Evolutionary conservation across 176 grass and related monocot genomes (phyloP), one percentile per base, ranked within the genome.

Genomic region (Ensete glaucum): DNA sequence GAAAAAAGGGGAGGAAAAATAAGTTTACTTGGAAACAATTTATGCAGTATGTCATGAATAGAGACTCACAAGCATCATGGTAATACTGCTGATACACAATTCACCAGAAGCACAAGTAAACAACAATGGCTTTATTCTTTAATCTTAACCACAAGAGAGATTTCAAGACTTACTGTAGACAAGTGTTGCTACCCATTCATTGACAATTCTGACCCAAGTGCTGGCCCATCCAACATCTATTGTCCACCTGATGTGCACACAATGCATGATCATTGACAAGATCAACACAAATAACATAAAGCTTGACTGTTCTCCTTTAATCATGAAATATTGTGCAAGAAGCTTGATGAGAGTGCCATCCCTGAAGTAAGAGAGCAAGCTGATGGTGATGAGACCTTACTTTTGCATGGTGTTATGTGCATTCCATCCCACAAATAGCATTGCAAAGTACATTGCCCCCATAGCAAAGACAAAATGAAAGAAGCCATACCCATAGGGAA

Each of bases 391-490:
- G 9, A 79, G 16, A 62, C 54, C 77, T 74, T 86, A 95, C 91
- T 84, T 99, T 54, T 88, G 86, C 85, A 99, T 89, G 19, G 69
- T 85, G 54, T 94, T 86, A 20, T 85, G 62, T 1, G 63, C 79
- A 67, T 95, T 91, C 96, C 91, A 99, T n/a, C 96, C 91, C 21
- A 99, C 69, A 71, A 99, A 91, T 75, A 99, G 79, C 96, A 99
- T 99, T 43, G 86, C 96, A 56, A 99, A 95, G 78, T 99, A 99
- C 88, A 99, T 99, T 21, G 91, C 86, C 25, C 96, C 96, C 91
- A 95, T 99, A 68, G 96, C 88, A 78, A 99, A 99, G 19, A 99
- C 91, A 23, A 99, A 87, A 83, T 99, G 96, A 84, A 99, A 99
- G 85, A 99, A 99, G 15, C 91, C 91, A 9, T 91, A 91, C 0